Evolutionary conservation across 2,329 filamentous ascomycete genomes (phyloP).

Genomic region (Moelleriella libera): DNA sequence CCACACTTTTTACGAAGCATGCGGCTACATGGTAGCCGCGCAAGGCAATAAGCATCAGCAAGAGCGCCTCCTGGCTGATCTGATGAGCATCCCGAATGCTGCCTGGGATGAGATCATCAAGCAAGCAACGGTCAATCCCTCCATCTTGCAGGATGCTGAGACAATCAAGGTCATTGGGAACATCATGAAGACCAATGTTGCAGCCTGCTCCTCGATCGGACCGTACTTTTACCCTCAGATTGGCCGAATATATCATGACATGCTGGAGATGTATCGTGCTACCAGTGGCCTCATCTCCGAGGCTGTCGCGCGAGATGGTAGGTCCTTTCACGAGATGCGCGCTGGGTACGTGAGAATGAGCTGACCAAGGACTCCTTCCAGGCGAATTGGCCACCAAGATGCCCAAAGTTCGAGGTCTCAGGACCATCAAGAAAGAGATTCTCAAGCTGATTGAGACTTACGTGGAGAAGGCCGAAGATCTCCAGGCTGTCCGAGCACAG

Average conservation of each 20-base stretch:
- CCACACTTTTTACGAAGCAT: constrained; percentile 97
- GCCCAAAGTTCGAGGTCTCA: constrained; percentile 84
- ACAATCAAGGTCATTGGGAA: constrained; percentile 98
- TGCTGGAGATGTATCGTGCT: constrained; percentile 97
- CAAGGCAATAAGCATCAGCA: constrained; percentile 92
- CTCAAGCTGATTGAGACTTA: constrained; percentile 97
- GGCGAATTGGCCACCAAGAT: constrained; percentile 92
- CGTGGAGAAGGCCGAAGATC: constrained; percentile 92
- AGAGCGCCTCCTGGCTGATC: constrained; percentile 75
- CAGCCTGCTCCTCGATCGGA: constrained; percentile 93
- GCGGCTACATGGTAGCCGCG: constrained; percentile 96
- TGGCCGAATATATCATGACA: constrained; percentile 92
- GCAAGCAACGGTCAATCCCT: constrained; percentile 70
- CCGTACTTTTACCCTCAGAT: constrained; percentile 98
- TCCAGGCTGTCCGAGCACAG: constrained; percentile 82
- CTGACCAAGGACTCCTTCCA: constrained; percentile 16
- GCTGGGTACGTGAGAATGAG: background rate
- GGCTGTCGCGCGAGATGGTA: constrained; percentile 73
- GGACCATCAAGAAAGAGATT: constrained; percentile 99
- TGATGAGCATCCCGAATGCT: constrained; percentile 86
- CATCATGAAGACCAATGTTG: constrained; percentile 99
- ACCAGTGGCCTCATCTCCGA: constrained; percentile 95
- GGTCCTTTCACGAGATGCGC: constrained; percentile 4
- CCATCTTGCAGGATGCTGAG: constrained; percentile 78
- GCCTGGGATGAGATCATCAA: constrained; percentile 95